Evolutionary conservation across 805 yeast species (phyloP).

Genomic region (Phaffomyces thermotolerans): DNA sequence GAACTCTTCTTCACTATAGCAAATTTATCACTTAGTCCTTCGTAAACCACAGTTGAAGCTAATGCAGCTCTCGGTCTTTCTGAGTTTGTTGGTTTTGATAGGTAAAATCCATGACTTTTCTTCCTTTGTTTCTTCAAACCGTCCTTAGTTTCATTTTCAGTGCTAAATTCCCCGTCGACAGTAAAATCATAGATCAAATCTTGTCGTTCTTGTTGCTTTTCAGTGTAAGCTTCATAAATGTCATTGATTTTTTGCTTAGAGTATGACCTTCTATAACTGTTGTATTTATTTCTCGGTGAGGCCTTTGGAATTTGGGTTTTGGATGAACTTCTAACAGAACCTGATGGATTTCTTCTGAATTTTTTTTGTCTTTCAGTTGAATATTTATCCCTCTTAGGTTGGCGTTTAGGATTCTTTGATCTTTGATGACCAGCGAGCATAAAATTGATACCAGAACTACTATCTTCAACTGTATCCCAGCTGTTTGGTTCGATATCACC

Average conservation of each 20-base stretch:
- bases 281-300: no score
- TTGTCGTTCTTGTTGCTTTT: not conserved
- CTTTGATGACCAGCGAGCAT: constrained; percentile 10
- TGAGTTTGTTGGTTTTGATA: constrained; percentile 9
- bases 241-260: no score
- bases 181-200: not conserved
- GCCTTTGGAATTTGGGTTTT: not conserved
- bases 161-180: not conserved
- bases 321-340: not conserved
- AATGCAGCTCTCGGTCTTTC: constrained; percentile 15
- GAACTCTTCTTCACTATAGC: constrained; percentile 8
- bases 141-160: no score
- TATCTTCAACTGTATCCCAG: constrained; percentile 9
- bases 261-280: no score
- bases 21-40: constrained; percentile 14
- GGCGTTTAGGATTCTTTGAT: not conserved
- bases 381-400: no score
- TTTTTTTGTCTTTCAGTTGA: not conserved
- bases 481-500: not conserved
- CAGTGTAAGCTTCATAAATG: no score
- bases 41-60: constrained; percentile 15
- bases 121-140: not conserved
- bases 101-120: constrained; percentile 1
- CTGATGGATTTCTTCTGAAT: constrained; percentile 3
- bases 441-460: constrained; percentile 3